Evolutionary conservation across 352 stramenopile species (phyloP).

Genomic region (Plasmopara halstedii): DNA sequence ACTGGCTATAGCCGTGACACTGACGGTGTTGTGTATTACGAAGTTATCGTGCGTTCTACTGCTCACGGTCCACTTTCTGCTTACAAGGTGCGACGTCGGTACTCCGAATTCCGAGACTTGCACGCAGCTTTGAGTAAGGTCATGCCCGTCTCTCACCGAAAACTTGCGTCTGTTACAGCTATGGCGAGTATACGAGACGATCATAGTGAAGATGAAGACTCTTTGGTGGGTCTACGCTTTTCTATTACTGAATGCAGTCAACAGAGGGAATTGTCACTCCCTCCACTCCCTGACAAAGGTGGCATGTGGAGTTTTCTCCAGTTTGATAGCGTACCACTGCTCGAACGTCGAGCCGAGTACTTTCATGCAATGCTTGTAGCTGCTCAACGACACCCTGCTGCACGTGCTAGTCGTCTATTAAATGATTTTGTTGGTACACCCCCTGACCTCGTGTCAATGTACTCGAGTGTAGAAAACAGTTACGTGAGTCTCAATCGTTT

Average conservation of each 20-base stretch:
- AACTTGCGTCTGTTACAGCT: slow-evolving; percentile 19
- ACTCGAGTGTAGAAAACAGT: slow-evolving; percentile 55
- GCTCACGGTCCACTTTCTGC: slow-evolving; percentile 60
- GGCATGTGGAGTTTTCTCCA: slow-evolving; percentile 69
- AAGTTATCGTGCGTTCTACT: slow-evolving; percentile 60
- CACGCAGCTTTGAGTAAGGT: slow-evolving; percentile 42
- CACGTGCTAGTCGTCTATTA: slow-evolving; percentile 43
- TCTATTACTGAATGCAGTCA: slow-evolving; percentile 17
- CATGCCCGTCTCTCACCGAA: slow-evolving; percentile 35
- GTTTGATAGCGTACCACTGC: slow-evolving; percentile 48
- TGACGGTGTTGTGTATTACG: slow-evolving; percentile 72
- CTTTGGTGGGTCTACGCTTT: slow-evolving; percentile 8
- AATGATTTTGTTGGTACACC: slow-evolving; percentile 66
- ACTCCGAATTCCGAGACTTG: slow-evolving; percentile 64
- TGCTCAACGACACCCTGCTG: slow-evolving; percentile 37
- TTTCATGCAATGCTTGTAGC: slow-evolving; percentile 62
- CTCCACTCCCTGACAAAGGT: slow-evolving; percentile 57
- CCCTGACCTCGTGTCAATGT: slow-evolving; percentile 41
- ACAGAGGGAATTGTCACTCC: slow-evolving; percentile 21
- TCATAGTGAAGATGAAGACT: slow-evolving; percentile 12
- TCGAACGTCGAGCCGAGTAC: slow-evolving; percentile 52
- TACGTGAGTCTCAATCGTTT: slow-evolving; percentile 80
- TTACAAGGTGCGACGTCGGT: slow-evolving; percentile 71
- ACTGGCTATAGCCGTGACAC: slow-evolving; percentile 68
- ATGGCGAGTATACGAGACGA: slow-evolving; percentile 28